phyloP scores from a whole-genome alignment of 2,329 filamentous ascomycete genomes.

The Ceratocystis harringtonii region DNA sequence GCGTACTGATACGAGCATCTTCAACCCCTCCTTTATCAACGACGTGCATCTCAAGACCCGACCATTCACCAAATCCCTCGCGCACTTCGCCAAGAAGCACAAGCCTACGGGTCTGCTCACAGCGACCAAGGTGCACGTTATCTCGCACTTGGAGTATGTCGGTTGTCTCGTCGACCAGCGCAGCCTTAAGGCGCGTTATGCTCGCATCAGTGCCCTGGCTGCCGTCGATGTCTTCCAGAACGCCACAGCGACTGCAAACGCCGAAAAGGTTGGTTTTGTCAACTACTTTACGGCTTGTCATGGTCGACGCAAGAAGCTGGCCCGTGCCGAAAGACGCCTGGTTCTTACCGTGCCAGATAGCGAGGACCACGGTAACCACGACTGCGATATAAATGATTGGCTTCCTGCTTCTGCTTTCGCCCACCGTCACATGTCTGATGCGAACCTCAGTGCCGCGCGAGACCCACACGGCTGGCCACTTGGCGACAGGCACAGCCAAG shows the following conservation, averaged over 20 bases:
- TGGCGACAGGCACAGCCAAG: too few relatives aligned
- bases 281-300: conserved; percentile 87
- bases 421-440: neutral
- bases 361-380: neutral
- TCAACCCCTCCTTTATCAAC: conserved; percentile 62
- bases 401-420: too few relatives aligned
- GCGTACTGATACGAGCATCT: conserved; percentile 37
- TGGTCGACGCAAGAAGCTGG: conserved; percentile 33
- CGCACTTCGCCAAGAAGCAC: conserved; percentile 74
- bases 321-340: neutral
- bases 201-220: conserved; percentile 53
- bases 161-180: conserved; percentile 63
- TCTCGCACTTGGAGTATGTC: conserved; percentile 72
- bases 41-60: conserved; percentile 55
- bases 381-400: neutral
- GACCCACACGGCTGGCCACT: neutral
- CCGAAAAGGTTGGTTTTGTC: conserved; percentile 52
- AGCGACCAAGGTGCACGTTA: conserved; percentile 58
- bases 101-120: conserved; percentile 50
- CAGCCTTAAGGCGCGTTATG: conserved; percentile 55
- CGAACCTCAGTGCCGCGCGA: neutral
- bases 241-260: conserved; percentile 10
- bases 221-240: conserved; percentile 43
- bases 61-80: conserved; percentile 49
- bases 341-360: neutral